Evolutionary conservation across 495 filamentous ascomycete genomes (phyloP).

Genomic region (Hypoxylon cercidicola): DNA sequence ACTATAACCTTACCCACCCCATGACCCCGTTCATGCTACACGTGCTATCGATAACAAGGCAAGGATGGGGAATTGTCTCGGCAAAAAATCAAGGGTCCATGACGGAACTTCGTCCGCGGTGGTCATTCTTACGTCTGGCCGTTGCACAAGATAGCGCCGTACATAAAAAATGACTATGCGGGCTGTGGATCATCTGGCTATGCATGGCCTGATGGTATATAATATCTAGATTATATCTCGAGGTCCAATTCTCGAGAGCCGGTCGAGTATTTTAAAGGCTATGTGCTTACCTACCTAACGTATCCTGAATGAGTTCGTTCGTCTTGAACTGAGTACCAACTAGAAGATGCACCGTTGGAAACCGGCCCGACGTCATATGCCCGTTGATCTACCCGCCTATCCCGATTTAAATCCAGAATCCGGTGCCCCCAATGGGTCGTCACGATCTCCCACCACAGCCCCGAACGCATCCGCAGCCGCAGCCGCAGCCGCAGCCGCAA

Average conservation of each 20-base stretch:
- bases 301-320: too few relatives aligned
- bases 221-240: too few relatives aligned
- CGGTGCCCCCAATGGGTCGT: conserved; percentile 19
- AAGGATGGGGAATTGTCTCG: conserved; percentile 22
- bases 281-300: too few relatives aligned
- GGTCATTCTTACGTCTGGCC: not conserved
- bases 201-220: too few relatives aligned
- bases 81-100: conserved; percentile 29
- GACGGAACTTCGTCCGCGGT: conserved; percentile 10
- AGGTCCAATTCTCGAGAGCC: too few relatives aligned
- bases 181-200: not conserved
- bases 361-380: not conserved
- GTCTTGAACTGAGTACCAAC: not conserved
- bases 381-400: too few relatives aligned
- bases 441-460: not conserved
- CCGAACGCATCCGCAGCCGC: conserved; percentile 12
- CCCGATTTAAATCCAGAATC: not conserved
- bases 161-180: too few relatives aligned
- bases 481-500: too few relatives aligned
- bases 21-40: too few relatives aligned
- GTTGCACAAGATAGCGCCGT: not conserved
- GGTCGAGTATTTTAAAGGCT: too few relatives aligned
- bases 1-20: not conserved
- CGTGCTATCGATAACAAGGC: conserved; percentile 1
- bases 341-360: not conserved